Evolutionary conservation across 192 early-diverging fungal species (phyloP), one percentile per base, ranked within the genome.

Genomic region (Entomortierella parvispora): DNA sequence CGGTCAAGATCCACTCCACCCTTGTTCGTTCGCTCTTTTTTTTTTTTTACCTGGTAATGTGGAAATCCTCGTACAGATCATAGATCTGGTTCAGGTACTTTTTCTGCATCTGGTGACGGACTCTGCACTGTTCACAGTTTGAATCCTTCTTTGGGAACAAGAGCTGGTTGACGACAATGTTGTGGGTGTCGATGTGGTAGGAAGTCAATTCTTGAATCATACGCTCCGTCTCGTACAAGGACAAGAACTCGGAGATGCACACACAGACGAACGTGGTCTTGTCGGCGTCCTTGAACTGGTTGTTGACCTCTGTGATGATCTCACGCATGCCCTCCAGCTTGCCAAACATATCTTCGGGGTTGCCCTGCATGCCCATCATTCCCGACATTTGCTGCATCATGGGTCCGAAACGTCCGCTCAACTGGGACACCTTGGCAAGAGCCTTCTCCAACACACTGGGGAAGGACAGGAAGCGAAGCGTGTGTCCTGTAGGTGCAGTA

Each of bases 221-320:
- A 56, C 98, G 90, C 82, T 99, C 98, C 0, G 98, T 99, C 76
- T 99, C 98, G 84, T 99, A 99, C 34, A 99, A 86, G 23, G 98
- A 99, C 80, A 99, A 88, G 86, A 99, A 99, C 81, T 99, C 98
- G 34, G 95, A 92, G 67, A 99, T 99, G 80, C 97, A 99, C 40
- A 99, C 97, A 83, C 98, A 99, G 54, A 99, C 90, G 84, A 99
- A 99, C 0, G 98, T 99, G 0, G 98, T 99, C 83, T 93, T 97
- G 64, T 98, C 95, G n/a, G 97, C 94, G 72, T 99, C 96, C 86
- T 99, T 96, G 89, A 99, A 99, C 85, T 99, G 98, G 59, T 92
- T 87, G 79, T 98, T 99, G 54, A 99, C 97, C 82, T 99, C 97
- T 59, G 94, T 95, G 72, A 99, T 97, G 5, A 96, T 91, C 50